Conservation (phyloP, 2,329 filamentous ascomycete genomes). For the Trichophyton benhamiae region DNA sequence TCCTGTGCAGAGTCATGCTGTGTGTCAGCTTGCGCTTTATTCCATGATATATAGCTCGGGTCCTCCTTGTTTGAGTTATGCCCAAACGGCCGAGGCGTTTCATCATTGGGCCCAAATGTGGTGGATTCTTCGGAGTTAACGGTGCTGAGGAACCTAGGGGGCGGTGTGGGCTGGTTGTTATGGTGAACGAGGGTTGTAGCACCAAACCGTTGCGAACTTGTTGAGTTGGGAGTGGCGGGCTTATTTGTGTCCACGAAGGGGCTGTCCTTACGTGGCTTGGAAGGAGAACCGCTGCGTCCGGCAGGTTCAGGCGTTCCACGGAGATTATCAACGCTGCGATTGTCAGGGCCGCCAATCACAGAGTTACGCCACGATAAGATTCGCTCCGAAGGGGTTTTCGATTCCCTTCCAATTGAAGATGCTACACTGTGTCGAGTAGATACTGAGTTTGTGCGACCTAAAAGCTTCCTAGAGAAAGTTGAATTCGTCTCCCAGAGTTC, state of each 20-base stretch:
- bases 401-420: slow-evolving; percentile 32
- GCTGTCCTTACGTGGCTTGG: slow-evolving; percentile 24
- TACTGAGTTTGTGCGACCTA: slow-evolving; percentile 44
- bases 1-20: slow-evolving; percentile 15
- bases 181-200: background rate
- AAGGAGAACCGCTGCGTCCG: slow-evolving; percentile 38
- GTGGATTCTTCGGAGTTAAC: background rate
- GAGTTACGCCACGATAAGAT: slow-evolving; percentile 81
- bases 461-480: slow-evolving; percentile 58
- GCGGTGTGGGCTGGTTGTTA: background rate
- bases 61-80: slow-evolving; percentile 30
- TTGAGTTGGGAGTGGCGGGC: background rate
- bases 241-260: background rate
- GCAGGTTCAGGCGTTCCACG: slow-evolving; percentile 19
- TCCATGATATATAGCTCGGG: slow-evolving; percentile 44
- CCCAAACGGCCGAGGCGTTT: slow-evolving; percentile 33
- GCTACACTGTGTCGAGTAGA: slow-evolving; percentile 42
- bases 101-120: background rate
- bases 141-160: background rate
- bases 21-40: slow-evolving; percentile 31
- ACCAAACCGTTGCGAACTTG: background rate
- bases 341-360: slow-evolving; percentile 41
- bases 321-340: slow-evolving; percentile 35
- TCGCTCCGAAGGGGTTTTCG: slow-evolving; percentile 51
- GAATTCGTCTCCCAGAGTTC: slow-evolving; percentile 69